Evolutionary conservation across 1,139 yeast species (phyloP), one percentile per base, ranked within the genome.

Genomic region (Geotrichum restrictum): DNA sequence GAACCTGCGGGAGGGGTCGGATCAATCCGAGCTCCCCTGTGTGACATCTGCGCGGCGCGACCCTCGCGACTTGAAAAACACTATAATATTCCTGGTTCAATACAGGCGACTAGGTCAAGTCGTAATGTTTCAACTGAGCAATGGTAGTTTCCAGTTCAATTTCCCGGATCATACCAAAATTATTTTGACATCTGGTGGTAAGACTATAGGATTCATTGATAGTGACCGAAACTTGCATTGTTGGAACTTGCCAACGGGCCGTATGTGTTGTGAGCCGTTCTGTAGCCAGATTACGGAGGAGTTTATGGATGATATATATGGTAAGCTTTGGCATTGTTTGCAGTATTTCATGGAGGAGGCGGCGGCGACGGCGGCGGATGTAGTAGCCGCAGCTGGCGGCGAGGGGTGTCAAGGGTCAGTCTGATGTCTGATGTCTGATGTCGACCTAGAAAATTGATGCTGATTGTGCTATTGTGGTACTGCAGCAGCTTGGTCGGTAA

Each of bases 111-210:
- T 52, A 3, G 52, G 48, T 8, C 57, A 59, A 46, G 56, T 62
- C 52, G 60, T 89, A 54, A 86, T 91, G 95, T 93, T 94, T 73
- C 95, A 88, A 69, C 74, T 93, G 74, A 88, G 95, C 65, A 88
- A 89, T 66, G 97, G 96, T 19, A 84, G 88, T 46, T 82, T 86
- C 70, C 98, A 93, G 69, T 89, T 89, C 72, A 93, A 93, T 70
- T 93, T 93, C 71, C 86, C 86, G 65, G 98, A 93, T 71, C 98
- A 93, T 66, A 91, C 86, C 70, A 93, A 93, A 71, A 73, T 91
- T 55, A 83, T 95, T 58, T 69, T 91, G 42, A 84, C 93, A 45
- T 83, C 83, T 60, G 75, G 80, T 52, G 97, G 96, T 18, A 76
- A 79, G 59, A 82, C 82, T 45, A 77, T 91, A 38, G 88, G 95